Evolutionary conservation across 768 basidiomycete genomes (phyloP), one percentile per base, ranked within the genome.

Genomic region (Rossbeevera mucosa): DNA sequence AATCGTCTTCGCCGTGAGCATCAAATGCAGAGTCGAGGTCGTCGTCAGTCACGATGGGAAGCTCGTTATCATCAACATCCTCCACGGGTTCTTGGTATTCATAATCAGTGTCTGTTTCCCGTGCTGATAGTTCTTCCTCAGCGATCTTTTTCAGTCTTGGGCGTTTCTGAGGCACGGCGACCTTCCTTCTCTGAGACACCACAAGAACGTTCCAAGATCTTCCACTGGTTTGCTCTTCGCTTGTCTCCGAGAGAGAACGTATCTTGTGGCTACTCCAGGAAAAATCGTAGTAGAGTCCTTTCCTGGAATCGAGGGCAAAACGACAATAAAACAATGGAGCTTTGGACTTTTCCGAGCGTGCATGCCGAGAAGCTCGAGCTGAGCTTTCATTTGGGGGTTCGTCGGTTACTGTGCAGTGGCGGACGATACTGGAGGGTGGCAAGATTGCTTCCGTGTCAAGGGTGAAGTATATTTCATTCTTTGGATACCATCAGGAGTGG

Each of bases 381-480:
- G 26, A 12, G 12, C 29, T 40, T 24, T 54, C 48, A 29, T 43
- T 8, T 2, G 68, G 64, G 9, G 54, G 54, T 33, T 53, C 52
- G 45, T 72, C 68, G 18, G 74, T 58, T 26, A 86, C 75, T 12
- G 64, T 67, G 61, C 86, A 88, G 48, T 65, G 77, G 11, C 73
- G 71, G 18, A 81, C 59, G 38, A 90, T 74, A 41, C 73, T 71
- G 14, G 76, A 72, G 5, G 85, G 78, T 13, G 74, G 70, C 14
- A 87, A 59, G 36, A 78, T 70, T 21, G 72, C 79, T 40, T 71
- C 73, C 5, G 75, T 73, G 28, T 72, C 57, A 21, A 87, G 66
- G 8, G 81, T 80, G 46, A 85, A 86, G 59, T 88, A 90, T 7
- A 91, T 76, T 67, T 91, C 89, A 57, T 88, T 86, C 89, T 91